These are phyloP conservation scores for Knufia petricola DNA, from an alignment of 2,329 filamentous ascomycete genomes.

Conservation along the genomic window DNA sequence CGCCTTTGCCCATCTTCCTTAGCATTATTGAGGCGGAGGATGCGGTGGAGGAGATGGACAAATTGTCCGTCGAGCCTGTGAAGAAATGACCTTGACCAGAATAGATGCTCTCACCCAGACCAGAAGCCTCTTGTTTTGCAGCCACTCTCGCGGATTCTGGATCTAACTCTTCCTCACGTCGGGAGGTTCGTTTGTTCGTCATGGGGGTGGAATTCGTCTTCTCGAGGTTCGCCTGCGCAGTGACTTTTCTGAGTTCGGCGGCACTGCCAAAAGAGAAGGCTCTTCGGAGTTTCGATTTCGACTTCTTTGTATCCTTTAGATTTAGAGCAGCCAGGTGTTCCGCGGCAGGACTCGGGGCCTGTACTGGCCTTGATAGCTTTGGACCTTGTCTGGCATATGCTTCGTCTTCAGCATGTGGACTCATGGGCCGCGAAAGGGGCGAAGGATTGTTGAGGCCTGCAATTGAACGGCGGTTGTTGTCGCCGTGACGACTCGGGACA, in stretches of 20 bases:
- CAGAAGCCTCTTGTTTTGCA: slow-evolving; percentile 80
- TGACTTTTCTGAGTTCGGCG: slow-evolving; percentile 73
- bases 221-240: slow-evolving; percentile 49
- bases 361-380: slow-evolving; percentile 13
- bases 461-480: slow-evolving; percentile 52
- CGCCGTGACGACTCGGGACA: slow-evolving; percentile 56
- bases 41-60: slow-evolving; percentile 46
- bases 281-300: slow-evolving; percentile 75
- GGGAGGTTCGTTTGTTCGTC: slow-evolving; percentile 55
- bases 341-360: slow-evolving; percentile 57
- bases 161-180: slow-evolving; percentile 59
- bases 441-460: slow-evolving; percentile 50
- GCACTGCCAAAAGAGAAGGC: slow-evolving; percentile 97
- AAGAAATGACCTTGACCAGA: slow-evolving; percentile 76
- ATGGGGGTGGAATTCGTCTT: slow-evolving; percentile 31
- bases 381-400: slow-evolving; percentile 21
- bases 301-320: slow-evolving; percentile 71
- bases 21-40: slow-evolving; percentile 48
- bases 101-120: slow-evolving; percentile 89
- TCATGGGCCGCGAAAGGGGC: slow-evolving; percentile 62
- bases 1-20: slow-evolving; percentile 96
- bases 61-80: slow-evolving; percentile 82
- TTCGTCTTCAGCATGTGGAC: slow-evolving; percentile 46
- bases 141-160: slow-evolving; percentile 87
- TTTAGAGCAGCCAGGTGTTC: slow-evolving; percentile 81